Percentiles rank a stretch among this genome's conserved stretches.
phyloP scores from a whole-genome alignment of 352 stramenopile genomes.

The Phytopythium chamaehyphon region DNA sequence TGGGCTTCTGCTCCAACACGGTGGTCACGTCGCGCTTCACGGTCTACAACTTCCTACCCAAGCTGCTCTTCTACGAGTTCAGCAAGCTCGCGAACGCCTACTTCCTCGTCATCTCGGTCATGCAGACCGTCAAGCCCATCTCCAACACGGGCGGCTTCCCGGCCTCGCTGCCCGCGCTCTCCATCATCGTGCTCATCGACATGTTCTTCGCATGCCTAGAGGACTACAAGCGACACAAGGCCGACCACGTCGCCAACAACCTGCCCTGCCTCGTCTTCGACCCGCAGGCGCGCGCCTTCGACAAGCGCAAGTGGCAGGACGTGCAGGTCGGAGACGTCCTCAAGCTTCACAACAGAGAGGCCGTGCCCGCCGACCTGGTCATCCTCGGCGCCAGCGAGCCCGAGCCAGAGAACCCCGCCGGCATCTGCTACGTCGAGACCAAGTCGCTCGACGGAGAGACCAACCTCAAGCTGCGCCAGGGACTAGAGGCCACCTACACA shows the following conservation, averaged over 20 bases:
- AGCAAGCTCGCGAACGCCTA: slow-evolving; percentile 93
- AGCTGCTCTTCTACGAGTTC: slow-evolving; percentile 89
- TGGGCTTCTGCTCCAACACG: slow-evolving; percentile 67
- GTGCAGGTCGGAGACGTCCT: slow-evolving; percentile 89
- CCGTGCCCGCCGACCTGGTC: slow-evolving; percentile 84
- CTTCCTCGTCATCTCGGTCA: slow-evolving; percentile 91
- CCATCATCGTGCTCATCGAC: slow-evolving; percentile 91
- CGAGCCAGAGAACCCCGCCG: slow-evolving; percentile 52
- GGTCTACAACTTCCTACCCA: slow-evolving; percentile 89
- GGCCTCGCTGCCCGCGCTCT: slow-evolving; percentile 86
- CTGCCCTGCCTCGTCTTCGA: slow-evolving; percentile 53
- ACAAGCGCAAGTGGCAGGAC: slow-evolving; percentile 62
- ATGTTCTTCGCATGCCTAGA: slow-evolving; percentile 91
- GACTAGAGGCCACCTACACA: slow-evolving; percentile 75
- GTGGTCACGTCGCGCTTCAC: slow-evolving; percentile 92
- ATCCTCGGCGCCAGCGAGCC: slow-evolving; percentile 83
- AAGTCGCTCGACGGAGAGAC: slow-evolving; percentile 93
- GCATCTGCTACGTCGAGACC: slow-evolving; percentile 91
- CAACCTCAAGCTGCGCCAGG: slow-evolving; percentile 90
- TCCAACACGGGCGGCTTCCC: slow-evolving; percentile 91
- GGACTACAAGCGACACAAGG: slow-evolving; percentile 88
- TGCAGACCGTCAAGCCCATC: slow-evolving; percentile 90
- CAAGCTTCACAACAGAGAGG: slow-evolving; percentile 85
- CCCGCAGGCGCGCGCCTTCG: slow-evolving; percentile 35
- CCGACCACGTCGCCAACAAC: slow-evolving; percentile 86